A percentile compares a stretch with the other conserved stretches of the same genome.
These are phyloP conservation scores for Fraxinus excelsior DNA, from an alignment of 257 asterid species.

Conservation along the genomic window DNA sequence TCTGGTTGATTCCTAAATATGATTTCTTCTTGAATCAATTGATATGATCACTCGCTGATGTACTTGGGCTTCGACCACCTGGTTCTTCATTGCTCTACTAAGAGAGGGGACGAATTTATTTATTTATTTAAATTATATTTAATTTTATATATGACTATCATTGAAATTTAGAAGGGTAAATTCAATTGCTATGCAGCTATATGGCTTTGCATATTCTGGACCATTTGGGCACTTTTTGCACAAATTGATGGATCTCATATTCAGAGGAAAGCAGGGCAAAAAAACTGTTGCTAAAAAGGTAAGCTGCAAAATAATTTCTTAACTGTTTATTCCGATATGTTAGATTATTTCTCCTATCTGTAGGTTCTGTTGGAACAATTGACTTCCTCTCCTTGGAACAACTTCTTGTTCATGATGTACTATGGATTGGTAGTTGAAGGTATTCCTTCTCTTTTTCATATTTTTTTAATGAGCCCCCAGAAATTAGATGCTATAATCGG, in stretches of 20 bases:
- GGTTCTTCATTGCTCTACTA: background rate
- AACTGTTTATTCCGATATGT: background rate
- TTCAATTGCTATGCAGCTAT: constrained; percentile 25
- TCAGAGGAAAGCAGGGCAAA: constrained; percentile 36
- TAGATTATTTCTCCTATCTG: background rate
- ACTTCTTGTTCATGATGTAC: constrained; percentile 42
- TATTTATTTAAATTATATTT: background rate
- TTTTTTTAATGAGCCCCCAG: background rate
- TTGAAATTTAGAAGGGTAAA: background rate
- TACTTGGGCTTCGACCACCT: background rate
- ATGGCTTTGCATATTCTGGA: constrained; percentile 42
- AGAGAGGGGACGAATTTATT: background rate
- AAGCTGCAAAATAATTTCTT: background rate
- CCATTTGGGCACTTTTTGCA: constrained; percentile 43
- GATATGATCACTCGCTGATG: background rate
- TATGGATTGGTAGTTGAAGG: constrained; percentile 47
- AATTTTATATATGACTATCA: background rate
- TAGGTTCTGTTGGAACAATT: constrained; percentile 42
- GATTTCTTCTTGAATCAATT: background rate
- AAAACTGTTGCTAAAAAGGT: constrained; percentile 44
- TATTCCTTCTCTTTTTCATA: background rate
- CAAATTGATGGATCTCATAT: constrained; percentile 38
- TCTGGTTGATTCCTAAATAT: background rate
- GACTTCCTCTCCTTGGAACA: constrained; percentile 44
- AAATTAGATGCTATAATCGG: background rate